These are phyloP conservation scores for Mortierella polycephala DNA, from an alignment of 371 early-diverging fungal species.

Conservation along the genomic window DNA sequence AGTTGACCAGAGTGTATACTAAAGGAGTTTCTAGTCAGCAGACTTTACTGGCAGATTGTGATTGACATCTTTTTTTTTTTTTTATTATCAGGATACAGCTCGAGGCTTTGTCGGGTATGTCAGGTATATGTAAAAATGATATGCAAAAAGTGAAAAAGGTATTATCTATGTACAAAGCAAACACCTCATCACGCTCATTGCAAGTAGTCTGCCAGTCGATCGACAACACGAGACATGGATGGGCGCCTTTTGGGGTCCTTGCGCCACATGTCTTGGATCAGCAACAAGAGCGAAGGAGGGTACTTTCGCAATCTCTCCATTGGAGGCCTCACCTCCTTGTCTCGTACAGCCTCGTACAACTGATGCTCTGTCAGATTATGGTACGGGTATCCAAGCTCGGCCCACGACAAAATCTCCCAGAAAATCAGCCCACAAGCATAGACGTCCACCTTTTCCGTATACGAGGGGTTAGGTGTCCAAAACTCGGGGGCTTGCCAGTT, in stretches of 20 bases:
- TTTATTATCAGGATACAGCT: too few species aligned
- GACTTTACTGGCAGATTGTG: too few species aligned
- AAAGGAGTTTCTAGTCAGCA: too few species aligned
- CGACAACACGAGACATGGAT: conserved; percentile 73
- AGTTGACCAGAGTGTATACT: background rate
- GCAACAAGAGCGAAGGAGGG: conserved; percentile 65
- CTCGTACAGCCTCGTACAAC: conserved; percentile 68
- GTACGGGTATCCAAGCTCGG: conserved; percentile 77
- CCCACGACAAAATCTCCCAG: conserved; percentile 86
- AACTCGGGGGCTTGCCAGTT: conserved; percentile 89
- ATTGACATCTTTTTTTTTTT: too few species aligned
- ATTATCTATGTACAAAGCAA: too few species aligned
- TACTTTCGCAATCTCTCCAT: conserved; percentile 66
- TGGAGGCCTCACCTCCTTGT: conserved; percentile 69
- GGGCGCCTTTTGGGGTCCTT: conserved; percentile 67
- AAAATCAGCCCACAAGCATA: conserved; percentile 83
- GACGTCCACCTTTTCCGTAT: conserved; percentile 79
- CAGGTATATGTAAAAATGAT: too few species aligned
- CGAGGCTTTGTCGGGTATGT: too few species aligned
- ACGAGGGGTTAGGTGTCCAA: conserved; percentile 76
- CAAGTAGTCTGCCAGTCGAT: conserved; percentile 66
- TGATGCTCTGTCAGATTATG: conserved; percentile 73
- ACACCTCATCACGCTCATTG: conserved; percentile 29
- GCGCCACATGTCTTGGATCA: conserved; percentile 84
- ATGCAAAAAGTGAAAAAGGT: too few species aligned